phyloP scores from a whole-genome alignment of 2,329 filamentous ascomycete species.

The Aphanoascus verrucosus region DNA sequence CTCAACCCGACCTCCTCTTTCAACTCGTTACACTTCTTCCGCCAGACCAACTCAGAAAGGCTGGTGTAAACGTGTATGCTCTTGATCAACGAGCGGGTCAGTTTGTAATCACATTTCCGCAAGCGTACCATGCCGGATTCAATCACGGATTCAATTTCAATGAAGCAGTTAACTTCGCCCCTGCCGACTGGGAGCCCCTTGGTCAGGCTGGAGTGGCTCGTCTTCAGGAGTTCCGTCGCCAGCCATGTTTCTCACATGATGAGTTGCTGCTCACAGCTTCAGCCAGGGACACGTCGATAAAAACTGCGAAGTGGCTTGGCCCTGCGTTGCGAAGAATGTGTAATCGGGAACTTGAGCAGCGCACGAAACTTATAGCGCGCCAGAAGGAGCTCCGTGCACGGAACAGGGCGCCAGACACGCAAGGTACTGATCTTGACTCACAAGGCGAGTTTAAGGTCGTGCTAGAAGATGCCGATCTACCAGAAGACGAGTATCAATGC shows the following conservation, averaged over 20 bases:
- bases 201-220: conserved; percentile 78
- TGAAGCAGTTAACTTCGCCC: conserved; percentile 96
- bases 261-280: conserved; percentile 87
- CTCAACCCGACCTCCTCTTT: conserved; percentile 89
- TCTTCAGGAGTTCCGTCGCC: conserved; percentile 74
- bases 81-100: conserved; percentile 94
- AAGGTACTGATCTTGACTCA: conserved; percentile 20
- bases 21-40: conserved; percentile 94
- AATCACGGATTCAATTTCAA: conserved; percentile 99
- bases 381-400: conserved; percentile 46
- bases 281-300: conserved; percentile 66
- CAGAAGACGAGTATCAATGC: conserved; percentile 89
- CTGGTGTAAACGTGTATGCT: conserved; percentile 84
- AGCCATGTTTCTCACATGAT: conserved; percentile 95
- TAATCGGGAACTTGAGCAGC: conserved; percentile 58
- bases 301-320: conserved; percentile 88
- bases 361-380: conserved; percentile 56
- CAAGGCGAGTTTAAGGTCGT: conserved; percentile 51
- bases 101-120: conserved; percentile 91
- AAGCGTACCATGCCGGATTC: conserved; percentile 95
- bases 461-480: conserved; percentile 61
- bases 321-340: conserved; percentile 73
- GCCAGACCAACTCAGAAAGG: conserved; percentile 84
- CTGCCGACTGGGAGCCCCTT: conserved; percentile 86
- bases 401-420: conserved; percentile 38